phyloP scores from a whole-genome alignment of 2,329 filamentous ascomycete species.

The Aspergillus sp. region DNA sequence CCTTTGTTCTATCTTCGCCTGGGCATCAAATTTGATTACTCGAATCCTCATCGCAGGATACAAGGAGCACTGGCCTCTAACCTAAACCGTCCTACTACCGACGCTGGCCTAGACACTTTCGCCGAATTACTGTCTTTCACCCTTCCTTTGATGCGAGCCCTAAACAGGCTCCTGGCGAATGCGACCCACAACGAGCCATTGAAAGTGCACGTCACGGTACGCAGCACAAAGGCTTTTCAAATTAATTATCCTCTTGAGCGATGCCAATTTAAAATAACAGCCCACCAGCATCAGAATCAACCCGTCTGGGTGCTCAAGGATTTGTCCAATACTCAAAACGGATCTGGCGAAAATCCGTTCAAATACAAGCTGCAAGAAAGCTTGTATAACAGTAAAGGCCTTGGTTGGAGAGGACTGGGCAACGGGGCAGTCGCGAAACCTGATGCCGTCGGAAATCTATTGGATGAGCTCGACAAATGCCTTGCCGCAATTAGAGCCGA shows the following conservation, averaged over 20 bases:
- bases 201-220: constrained; percentile 34
- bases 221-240: constrained; percentile 35
- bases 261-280: constrained; percentile 33
- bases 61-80: constrained; percentile 38
- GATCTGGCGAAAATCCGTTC: constrained; percentile 19
- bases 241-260: constrained; percentile 36
- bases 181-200: constrained; percentile 21
- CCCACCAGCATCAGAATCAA: constrained; percentile 26
- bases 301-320: constrained; percentile 39
- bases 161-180: constrained; percentile 36
- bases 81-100: constrained; percentile 33
- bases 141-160: constrained; percentile 36
- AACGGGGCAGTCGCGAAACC: constrained; percentile 37
- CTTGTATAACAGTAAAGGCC: constrained; percentile 36
- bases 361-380: constrained; percentile 28
- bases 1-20: constrained; percentile 30
- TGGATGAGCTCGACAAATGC: constrained; percentile 33
- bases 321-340: constrained; percentile 17
- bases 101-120: constrained; percentile 30
- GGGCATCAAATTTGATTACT: constrained; percentile 33
- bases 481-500: constrained; percentile 17
- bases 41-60: constrained; percentile 43
- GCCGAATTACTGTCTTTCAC: constrained; percentile 36
- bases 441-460: constrained; percentile 32
- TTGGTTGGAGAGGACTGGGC: constrained; percentile 42